Percentiles rank a stretch among this genome's conserved stretches.
Conservation (phyloP, 2,329 filamentous ascomycete genomes). For the Teratosphaeria destructans region DNA sequence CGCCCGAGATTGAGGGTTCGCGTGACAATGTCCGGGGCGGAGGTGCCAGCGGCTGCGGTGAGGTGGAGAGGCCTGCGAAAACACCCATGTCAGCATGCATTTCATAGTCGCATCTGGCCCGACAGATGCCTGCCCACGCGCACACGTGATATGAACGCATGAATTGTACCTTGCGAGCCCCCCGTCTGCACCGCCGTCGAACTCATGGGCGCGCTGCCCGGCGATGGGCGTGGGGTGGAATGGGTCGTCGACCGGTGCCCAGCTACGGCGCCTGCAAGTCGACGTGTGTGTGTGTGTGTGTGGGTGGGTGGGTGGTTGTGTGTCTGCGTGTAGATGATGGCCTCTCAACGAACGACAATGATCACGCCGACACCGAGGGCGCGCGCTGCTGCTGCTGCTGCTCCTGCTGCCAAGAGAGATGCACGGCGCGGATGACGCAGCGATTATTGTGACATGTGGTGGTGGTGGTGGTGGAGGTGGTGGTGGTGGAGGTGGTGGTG, state of each 20-base stretch:
- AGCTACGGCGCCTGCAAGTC: not conserved
- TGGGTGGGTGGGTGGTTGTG: too few species aligned
- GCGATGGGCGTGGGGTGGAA: not conserved
- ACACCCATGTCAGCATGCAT: not conserved
- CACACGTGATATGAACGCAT: not conserved
- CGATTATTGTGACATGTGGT: not conserved
- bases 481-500: not conserved
- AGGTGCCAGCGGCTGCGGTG: conserved; percentile 14
- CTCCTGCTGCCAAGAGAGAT: not conserved
- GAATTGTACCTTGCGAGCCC: conserved; percentile 2
- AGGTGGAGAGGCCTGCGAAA: conserved; percentile 11
- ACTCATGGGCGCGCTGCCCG: not conserved
- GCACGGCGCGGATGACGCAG: not conserved
- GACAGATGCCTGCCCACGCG: not conserved
- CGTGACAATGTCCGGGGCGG: conserved; percentile 11
- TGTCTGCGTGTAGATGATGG: too few species aligned
- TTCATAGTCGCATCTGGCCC: too few species aligned
- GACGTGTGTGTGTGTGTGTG: not conserved
- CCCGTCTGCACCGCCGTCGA: not conserved
- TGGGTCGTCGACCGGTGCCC: not conserved
- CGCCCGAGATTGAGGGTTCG: conserved; percentile 7
- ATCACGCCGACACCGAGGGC: not conserved
- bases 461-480: not conserved
- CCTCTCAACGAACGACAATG: not conserved
- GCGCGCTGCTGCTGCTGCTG: not conserved